Conservation (phyloP, 257 asterid species). For the Phtheirospermum japonicum region DNA sequence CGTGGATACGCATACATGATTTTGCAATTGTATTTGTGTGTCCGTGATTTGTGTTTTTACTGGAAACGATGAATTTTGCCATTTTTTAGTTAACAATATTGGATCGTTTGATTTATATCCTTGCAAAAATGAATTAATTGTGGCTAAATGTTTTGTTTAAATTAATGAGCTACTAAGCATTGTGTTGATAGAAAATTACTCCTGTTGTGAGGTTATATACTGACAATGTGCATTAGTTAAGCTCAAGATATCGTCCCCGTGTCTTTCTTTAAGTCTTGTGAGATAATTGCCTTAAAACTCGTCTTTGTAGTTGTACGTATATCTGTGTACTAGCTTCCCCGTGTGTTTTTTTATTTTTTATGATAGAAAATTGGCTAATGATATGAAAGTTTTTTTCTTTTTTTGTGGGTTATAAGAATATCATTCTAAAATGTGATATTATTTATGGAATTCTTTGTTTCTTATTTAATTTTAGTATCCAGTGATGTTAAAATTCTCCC, state of each 20-base stretch:
- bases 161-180: neutral
- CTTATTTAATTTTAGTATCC: neutral
- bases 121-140: neutral
- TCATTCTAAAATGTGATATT: conserved; percentile 9
- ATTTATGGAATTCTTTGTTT: neutral
- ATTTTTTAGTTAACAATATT: neutral
- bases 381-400: neutral
- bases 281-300: neutral
- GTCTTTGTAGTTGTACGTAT: neutral
- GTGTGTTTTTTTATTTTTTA: neutral
- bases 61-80: conserved; percentile 4
- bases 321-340: neutral
- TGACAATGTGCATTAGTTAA: neutral
- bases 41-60: neutral
- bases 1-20: neutral
- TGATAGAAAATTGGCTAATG: neutral
- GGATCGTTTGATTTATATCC: neutral
- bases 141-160: neutral
- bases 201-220: neutral
- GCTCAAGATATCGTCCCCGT: neutral
- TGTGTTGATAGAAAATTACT: neutral
- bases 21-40: neutral
- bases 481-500: neutral
- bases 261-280: neutral
- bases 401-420: neutral